Evolutionary conservation across 2,329 filamentous ascomycete species (phyloP).

Genomic region (Ceratocystis smalleyi): DNA sequence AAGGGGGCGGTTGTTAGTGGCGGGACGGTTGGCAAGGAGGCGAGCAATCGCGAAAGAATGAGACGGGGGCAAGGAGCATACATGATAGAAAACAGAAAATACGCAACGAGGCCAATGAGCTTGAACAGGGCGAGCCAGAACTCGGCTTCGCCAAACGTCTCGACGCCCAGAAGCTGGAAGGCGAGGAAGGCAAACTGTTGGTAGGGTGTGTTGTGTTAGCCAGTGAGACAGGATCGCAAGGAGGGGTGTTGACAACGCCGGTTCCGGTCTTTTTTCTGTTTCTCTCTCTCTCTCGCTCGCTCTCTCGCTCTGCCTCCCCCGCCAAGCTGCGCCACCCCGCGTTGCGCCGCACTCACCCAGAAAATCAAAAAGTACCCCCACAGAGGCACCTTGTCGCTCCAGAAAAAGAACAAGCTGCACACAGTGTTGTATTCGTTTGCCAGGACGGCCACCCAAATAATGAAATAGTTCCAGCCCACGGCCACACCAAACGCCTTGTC

Average conservation of each 20-base stretch:
- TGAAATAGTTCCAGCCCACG: constrained; percentile 57
- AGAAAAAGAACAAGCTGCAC: constrained; percentile 49
- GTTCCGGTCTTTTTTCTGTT: neutral
- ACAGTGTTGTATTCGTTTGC: constrained; percentile 55
- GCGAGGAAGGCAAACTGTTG: constrained; percentile 40
- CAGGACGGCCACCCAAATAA: constrained; percentile 50
- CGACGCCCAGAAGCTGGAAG: constrained; percentile 56
- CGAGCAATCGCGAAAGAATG: neutral
- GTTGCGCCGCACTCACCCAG: constrained; percentile 34
- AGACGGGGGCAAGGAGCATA: constrained; percentile 20
- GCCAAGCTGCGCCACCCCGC: neutral
- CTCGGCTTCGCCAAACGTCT: constrained; percentile 63
- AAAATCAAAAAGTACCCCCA: constrained; percentile 61
- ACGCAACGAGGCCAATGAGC: constrained; percentile 51
- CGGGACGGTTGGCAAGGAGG: neutral
- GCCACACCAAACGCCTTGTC: constrained; percentile 54
- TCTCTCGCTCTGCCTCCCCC: neutral
- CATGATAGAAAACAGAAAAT: constrained; percentile 59
- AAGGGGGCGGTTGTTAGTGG: neutral
- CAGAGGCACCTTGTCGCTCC: constrained; percentile 43
- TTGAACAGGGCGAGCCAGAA: constrained; percentile 67
- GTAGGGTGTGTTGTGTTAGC: neutral
- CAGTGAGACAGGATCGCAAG: neutral
- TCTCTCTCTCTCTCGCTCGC: neutral
- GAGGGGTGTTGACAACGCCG: neutral